phyloP scores from a whole-genome alignment of 2,329 filamentous ascomycete species.

The Orbilia ellipsospora region DNA sequence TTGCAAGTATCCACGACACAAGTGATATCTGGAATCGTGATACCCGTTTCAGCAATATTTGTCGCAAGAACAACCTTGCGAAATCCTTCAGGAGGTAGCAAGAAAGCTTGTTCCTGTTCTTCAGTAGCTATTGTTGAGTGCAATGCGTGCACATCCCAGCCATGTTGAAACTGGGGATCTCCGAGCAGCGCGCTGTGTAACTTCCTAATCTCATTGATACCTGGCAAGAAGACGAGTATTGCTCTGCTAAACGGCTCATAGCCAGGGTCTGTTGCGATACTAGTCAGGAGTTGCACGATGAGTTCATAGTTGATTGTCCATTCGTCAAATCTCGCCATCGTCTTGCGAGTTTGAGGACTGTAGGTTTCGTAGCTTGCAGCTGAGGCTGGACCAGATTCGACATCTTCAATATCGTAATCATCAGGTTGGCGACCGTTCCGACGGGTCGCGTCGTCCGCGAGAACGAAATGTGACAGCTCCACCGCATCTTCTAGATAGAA shows the following conservation, averaged over 20 bases:
- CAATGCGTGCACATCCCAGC: slow-evolving; percentile 88
- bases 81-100: slow-evolving; percentile 80
- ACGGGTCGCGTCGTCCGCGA: slow-evolving; percentile 63
- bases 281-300: slow-evolving; percentile 79
- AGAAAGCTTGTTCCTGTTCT: slow-evolving; percentile 93
- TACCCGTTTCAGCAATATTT: slow-evolving; percentile 98
- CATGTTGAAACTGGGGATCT: slow-evolving; percentile 75
- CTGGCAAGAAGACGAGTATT: slow-evolving; percentile 92
- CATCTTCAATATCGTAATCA: slow-evolving; percentile 65
- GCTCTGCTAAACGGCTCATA: slow-evolving; percentile 83
- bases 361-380: slow-evolving; percentile 77
- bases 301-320: slow-evolving; percentile 91
- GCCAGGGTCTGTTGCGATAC: slow-evolving; percentile 76
- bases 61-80: slow-evolving; percentile 96
- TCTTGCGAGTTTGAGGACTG: slow-evolving; percentile 78
- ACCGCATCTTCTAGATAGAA: slow-evolving; percentile 92
- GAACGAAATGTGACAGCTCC: slow-evolving; percentile 80
- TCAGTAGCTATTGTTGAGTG: slow-evolving; percentile 96
- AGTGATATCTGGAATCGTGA: slow-evolving; percentile 97
- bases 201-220: slow-evolving; percentile 89
- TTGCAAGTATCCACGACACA: slow-evolving; percentile 97
- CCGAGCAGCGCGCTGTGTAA: slow-evolving; percentile 86
- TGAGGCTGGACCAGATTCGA: slow-evolving; percentile 64
- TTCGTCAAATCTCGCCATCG: slow-evolving; percentile 82
- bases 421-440: slow-evolving; percentile 61